A percentile compares a stretch with the other conserved stretches of the same genome.
phyloP scores from a whole-genome alignment of 2,329 filamentous ascomycete species.

The Bertia moriformis region DNA sequence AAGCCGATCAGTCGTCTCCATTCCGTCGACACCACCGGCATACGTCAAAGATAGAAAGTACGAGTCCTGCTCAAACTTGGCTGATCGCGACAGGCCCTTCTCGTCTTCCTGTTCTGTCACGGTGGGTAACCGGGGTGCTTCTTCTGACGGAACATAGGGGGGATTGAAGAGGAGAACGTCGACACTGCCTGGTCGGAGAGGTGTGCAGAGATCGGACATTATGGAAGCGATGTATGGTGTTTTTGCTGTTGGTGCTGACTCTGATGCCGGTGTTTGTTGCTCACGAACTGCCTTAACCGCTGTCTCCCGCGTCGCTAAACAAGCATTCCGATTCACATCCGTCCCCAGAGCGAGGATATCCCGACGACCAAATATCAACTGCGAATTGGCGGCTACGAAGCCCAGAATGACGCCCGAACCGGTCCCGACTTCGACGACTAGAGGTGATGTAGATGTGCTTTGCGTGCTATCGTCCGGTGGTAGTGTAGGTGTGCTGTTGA shows the following conservation, averaged over 20 bases:
- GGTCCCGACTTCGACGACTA: constrained; percentile 75
- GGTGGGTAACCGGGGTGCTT: constrained; percentile 43
- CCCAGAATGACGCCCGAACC: constrained; percentile 89
- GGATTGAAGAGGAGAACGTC: constrained; percentile 94
- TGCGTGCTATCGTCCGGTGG: constrained; percentile 5
- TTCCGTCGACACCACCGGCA: constrained; percentile 45
- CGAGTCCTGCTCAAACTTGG: constrained; percentile 62
- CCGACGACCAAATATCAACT: constrained; percentile 55
- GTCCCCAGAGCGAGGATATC: constrained; percentile 61
- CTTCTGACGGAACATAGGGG: constrained; percentile 80
- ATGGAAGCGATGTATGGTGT: constrained; percentile 21
- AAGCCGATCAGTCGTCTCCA: constrained; percentile 47
- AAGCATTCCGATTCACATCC: constrained; percentile 78
- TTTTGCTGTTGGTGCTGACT: constrained; percentile 39
- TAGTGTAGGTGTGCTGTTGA: constrained; percentile 22
- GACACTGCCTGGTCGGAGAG: constrained; percentile 42
- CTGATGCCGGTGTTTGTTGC: constrained; percentile 14
- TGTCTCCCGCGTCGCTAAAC: constrained; percentile 59
- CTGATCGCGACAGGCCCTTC: constrained; percentile 10
- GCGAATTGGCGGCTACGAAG: constrained; percentile 67
- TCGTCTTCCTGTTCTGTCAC: constrained; percentile 9
- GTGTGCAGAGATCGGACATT: constrained; percentile 54
- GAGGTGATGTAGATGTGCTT: constrained; percentile 28
- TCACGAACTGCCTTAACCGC: constrained; percentile 30
- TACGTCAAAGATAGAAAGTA: constrained; percentile 54